These are phyloP conservation scores for Cryptococcus amylolentus DNA, from an alignment of 1,284 basidiomycete genomes.

Conservation along the genomic window DNA sequence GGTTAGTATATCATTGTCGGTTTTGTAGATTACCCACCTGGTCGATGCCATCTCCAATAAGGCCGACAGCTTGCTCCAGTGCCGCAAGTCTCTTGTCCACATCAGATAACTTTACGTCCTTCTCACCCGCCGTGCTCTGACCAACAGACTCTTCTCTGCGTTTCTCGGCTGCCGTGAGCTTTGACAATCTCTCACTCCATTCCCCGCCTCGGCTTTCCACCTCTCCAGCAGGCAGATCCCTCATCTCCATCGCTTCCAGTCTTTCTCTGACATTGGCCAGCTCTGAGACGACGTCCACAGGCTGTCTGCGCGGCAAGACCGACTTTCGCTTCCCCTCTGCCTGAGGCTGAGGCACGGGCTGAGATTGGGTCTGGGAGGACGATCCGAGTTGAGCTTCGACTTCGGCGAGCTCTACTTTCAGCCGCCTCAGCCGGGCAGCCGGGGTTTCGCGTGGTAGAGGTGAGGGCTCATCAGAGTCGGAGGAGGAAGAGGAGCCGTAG, in stretches of 20 bases:
- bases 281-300: slow-evolving; percentile 36
- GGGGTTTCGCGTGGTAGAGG: slow-evolving; percentile 42
- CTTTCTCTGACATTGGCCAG: slow-evolving; percentile 28
- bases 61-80: slow-evolving; percentile 72
- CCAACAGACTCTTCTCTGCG: neutral
- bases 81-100: slow-evolving; percentile 75
- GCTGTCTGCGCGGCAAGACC: slow-evolving; percentile 22
- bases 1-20: neutral
- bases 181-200: slow-evolving; percentile 49
- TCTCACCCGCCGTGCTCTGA: neutral
- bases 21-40: slow-evolving; percentile 20
- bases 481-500: slow-evolving; percentile 12
- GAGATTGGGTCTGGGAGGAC: slow-evolving; percentile 1
- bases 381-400: slow-evolving; percentile 48
- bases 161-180: slow-evolving; percentile 31
- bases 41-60: slow-evolving; percentile 23
- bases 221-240: neutral
- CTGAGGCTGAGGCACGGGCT: neutral
- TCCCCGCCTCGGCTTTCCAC: slow-evolving; percentile 3
- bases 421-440: slow-evolving; percentile 47
- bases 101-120: slow-evolving; percentile 54
- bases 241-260: slow-evolving; percentile 13
- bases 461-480: slow-evolving; percentile 15
- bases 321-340: slow-evolving; percentile 18
- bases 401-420: slow-evolving; percentile 52